Conservation (phyloP, 2,329 filamentous ascomycete species). For the Aspergillus cejpii region DNA sequence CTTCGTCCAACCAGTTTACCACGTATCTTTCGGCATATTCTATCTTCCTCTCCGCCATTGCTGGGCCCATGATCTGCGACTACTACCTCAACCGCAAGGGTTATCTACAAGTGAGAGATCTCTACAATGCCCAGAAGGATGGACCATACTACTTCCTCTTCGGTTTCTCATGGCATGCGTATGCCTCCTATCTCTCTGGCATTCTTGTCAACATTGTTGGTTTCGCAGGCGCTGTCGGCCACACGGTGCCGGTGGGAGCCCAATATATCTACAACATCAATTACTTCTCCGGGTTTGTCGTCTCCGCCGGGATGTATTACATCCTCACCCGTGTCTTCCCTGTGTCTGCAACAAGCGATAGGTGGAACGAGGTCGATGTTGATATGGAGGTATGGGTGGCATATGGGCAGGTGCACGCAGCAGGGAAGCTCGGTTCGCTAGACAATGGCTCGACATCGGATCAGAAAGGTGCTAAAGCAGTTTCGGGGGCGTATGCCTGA, state of each 20-base stretch:
- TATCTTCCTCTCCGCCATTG: constrained; percentile 88
- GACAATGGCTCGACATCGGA: background rate
- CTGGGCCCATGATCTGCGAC: constrained; percentile 81
- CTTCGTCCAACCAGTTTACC: constrained; percentile 71
- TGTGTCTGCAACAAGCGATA: constrained; percentile 64
- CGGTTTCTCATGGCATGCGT: constrained; percentile 78
- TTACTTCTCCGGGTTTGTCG: constrained; percentile 77
- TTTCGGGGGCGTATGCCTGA: too few species aligned
- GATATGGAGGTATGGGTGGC: constrained; percentile 29
- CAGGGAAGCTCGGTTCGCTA: background rate
- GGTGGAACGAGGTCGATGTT: constrained; percentile 66
- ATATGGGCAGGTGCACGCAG: constrained; percentile 24
- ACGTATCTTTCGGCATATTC: constrained; percentile 89
- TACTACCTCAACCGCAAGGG: constrained; percentile 82
- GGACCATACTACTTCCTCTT: constrained; percentile 64
- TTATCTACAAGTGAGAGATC: constrained; percentile 68
- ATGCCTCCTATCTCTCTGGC: constrained; percentile 71
- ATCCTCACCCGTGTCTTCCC: constrained; percentile 61
- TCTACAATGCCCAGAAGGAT: constrained; percentile 62
- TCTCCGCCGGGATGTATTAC: constrained; percentile 63
- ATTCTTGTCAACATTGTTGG: constrained; percentile 89
- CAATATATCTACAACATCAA: constrained; percentile 85
- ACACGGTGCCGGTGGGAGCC: constrained; percentile 65
- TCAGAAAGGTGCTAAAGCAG: background rate
- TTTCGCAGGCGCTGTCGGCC: constrained; percentile 74